These are phyloP conservation scores for Suhomyces yuchorum DNA, from an alignment of 1,139 yeast species.

Conservation along the genomic window DNA sequence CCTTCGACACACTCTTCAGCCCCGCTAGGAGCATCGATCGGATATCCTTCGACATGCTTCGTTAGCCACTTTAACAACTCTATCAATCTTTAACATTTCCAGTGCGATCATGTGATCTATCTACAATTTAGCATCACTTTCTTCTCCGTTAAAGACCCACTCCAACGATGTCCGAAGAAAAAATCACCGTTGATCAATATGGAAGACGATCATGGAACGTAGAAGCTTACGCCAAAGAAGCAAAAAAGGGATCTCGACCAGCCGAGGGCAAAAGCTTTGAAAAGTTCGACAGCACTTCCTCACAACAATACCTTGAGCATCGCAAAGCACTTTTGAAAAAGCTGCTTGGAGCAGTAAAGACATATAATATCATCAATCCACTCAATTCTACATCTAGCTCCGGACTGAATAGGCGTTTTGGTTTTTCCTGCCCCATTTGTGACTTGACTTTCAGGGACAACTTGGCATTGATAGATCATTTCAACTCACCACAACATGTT, in stretches of 20 bases:
- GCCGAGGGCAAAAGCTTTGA: not conserved
- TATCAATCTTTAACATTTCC: not conserved
- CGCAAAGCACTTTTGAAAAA: constrained; percentile 33
- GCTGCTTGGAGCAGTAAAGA: constrained; percentile 39
- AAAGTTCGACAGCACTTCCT: constrained; percentile 23
- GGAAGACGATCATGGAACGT: constrained; percentile 74
- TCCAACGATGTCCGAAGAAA: constrained; percentile 11
- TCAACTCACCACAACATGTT: constrained; percentile 69
- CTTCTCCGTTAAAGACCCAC: not conserved
- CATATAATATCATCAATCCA: constrained; percentile 38
- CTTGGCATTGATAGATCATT: constrained; percentile 77
- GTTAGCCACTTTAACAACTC: not conserved
- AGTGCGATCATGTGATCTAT: constrained; percentile 2
- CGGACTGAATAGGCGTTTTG: constrained; percentile 62
- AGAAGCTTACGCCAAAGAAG: constrained; percentile 59
- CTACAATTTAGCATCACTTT: not conserved
- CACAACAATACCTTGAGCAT: constrained; percentile 32
- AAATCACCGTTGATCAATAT: constrained; percentile 44
- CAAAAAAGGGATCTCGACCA: constrained; percentile 30
- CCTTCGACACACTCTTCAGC: not conserved
- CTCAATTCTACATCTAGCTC: constrained; percentile 19
- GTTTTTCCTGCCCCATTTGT: constrained; percentile 82
- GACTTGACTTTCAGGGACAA: constrained; percentile 80
- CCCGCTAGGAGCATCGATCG: constrained; percentile 7
- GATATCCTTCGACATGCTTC: constrained; percentile 9